Percentiles rank a stretch among this genome's conserved stretches.
These are phyloP conservation scores for Eruca vesicaria DNA, from an alignment of 441 rosid species.

Conservation along the genomic window DNA sequence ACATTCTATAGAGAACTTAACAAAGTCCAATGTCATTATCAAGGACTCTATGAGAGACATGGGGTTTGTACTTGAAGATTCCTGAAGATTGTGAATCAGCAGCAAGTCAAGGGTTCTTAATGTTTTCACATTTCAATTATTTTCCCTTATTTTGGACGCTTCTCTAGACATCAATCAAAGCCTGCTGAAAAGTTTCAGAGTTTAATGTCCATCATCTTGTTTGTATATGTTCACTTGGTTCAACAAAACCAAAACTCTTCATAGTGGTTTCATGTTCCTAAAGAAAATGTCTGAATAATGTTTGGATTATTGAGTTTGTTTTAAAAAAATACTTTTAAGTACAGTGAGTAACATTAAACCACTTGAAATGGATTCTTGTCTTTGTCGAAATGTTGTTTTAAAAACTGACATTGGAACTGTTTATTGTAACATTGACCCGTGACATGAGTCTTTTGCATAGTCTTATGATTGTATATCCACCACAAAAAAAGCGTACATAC, in stretches of 20 bases:
- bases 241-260: neutral
- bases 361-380: neutral
- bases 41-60: neutral
- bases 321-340: too few species aligned
- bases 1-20: too few species aligned
- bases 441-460: neutral
- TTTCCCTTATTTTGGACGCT: neutral
- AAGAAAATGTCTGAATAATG: too few species aligned
- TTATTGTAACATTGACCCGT: neutral
- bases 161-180: neutral
- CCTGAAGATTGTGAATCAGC: neutral
- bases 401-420: neutral
- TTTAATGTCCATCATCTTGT: neutral
- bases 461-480: neutral
- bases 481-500: constrained; percentile 6
- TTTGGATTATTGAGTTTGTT: too few species aligned
- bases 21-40: neutral
- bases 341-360: neutral
- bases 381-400: neutral
- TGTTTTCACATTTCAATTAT: neutral
- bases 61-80: neutral
- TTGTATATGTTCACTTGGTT: neutral
- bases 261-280: neutral
- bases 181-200: neutral
- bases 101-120: neutral